These are phyloP conservation scores for Prillingera fragicola DNA, from an alignment of 1,284 basidiomycete genomes.

Conservation along the genomic window DNA sequence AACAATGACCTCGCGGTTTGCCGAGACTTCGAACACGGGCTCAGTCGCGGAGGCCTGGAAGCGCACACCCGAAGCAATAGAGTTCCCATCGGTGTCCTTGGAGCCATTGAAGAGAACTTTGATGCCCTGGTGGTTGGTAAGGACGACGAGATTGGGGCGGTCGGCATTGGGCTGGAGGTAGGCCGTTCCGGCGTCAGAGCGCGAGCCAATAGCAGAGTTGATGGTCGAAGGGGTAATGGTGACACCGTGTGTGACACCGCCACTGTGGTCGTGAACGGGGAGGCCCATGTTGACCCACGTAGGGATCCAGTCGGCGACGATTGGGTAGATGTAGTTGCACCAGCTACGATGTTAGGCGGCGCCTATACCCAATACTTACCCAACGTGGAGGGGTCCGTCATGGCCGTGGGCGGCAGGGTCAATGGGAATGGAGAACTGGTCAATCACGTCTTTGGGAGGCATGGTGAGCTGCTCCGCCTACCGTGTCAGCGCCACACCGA, in stretches of 20 bases:
- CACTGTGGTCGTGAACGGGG: slow-evolving; percentile 46
- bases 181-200: slow-evolving; percentile 61
- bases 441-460: slow-evolving; percentile 31
- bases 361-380: no score
- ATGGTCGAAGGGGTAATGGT: slow-evolving; percentile 60
- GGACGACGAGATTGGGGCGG: slow-evolving; percentile 60
- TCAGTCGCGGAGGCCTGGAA: slow-evolving; percentile 50
- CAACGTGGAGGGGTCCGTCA: slow-evolving; percentile 51
- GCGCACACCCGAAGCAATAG: slow-evolving; percentile 57
- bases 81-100: slow-evolving; percentile 45
- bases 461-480: slow-evolving; percentile 51
- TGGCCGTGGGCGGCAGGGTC: slow-evolving; percentile 50
- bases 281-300: slow-evolving; percentile 51
- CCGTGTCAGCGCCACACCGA: no score
- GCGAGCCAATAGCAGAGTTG: slow-evolving; percentile 59
- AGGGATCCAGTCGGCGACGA: slow-evolving; percentile 56
- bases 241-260: slow-evolving; percentile 25
- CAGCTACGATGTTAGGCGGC: slow-evolving; percentile 28
- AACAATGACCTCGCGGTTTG: slow-evolving; percentile 16
- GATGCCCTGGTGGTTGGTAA: slow-evolving; percentile 57
- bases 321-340: slow-evolving; percentile 50
- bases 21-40: slow-evolving; percentile 11
- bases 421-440: slow-evolving; percentile 44
- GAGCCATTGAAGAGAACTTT: slow-evolving; percentile 58
- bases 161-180: slow-evolving; percentile 62